Conservation (phyloP, 2,329 filamentous ascomycete species). For the Rutstroemia sp. region DNA sequence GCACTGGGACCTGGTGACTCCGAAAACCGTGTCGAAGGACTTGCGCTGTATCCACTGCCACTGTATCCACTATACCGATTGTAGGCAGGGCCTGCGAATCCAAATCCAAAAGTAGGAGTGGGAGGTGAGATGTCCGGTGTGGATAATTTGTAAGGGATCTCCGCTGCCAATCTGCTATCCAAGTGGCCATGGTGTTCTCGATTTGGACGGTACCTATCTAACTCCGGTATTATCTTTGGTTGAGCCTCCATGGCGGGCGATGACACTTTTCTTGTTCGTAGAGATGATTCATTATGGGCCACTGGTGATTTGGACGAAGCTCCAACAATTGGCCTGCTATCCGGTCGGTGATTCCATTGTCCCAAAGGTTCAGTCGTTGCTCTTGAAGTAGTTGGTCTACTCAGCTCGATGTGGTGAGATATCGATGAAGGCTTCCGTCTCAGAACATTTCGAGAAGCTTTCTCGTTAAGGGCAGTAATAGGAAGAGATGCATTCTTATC, state of each 20-base stretch:
- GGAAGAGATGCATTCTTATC: conserved; percentile 8
- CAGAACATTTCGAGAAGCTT: conserved; percentile 36
- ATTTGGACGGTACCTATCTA: conserved; percentile 51
- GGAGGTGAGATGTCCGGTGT: conserved; percentile 61
- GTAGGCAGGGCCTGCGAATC: conserved; percentile 30
- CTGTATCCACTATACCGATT: conserved; percentile 30
- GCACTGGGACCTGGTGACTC: conserved; percentile 61
- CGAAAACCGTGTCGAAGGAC: conserved; percentile 68
- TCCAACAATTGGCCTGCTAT: conserved; percentile 19
- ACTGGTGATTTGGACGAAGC: conserved; percentile 18
- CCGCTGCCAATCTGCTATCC: conserved; percentile 32
- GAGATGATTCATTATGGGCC: conserved; percentile 35
- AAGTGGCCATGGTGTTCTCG: conserved; percentile 31
- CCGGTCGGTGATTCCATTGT: conserved; percentile 11
- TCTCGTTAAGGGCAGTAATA: conserved; percentile 19
- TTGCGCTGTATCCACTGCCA: conserved; percentile 52
- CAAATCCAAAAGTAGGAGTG: conserved; percentile 47
- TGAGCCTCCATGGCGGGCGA: conserved; percentile 14
- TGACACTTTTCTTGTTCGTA: conserved; percentile 24
- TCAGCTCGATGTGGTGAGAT: conserved; percentile 30
- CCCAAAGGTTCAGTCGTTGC: conserved; percentile 15
- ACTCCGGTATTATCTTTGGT: conserved; percentile 45
- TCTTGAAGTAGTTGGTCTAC: conserved; percentile 20
- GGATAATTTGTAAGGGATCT: conserved; percentile 48
- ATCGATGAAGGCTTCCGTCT: conserved; percentile 44